phyloP scores from a whole-genome alignment of 225 moss, liverwort and hornwort species.

The Ulota crispa region DNA sequence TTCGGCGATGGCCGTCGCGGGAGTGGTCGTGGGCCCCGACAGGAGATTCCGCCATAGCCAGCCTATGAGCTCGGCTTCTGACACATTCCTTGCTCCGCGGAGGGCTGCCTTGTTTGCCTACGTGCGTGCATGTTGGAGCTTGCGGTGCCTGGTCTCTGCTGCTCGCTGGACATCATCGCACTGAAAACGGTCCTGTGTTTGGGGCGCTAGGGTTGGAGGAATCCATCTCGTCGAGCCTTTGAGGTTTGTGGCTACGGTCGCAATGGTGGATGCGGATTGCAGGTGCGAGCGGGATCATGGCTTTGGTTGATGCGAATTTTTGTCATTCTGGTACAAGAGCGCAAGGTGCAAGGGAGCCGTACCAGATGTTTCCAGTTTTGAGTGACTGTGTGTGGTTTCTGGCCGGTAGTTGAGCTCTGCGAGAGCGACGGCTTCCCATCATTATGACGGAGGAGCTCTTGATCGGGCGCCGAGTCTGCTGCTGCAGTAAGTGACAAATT shows the following conservation, averaged over 20 bases:
- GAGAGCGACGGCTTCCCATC: neutral
- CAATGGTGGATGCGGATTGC: constrained; percentile 47
- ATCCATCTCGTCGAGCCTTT: no score
- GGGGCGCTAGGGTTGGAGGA: constrained; percentile 25
- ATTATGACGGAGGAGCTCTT: constrained; percentile 16
- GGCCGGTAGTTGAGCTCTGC: constrained; percentile 6
- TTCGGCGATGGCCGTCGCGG: neutral
- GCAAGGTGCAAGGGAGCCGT: no score
- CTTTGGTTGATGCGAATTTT: constrained; percentile 33
- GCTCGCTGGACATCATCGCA: neutral
- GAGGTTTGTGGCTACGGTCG: neutral
- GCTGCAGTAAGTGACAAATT: constrained; percentile 2
- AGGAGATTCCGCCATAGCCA: constrained; percentile 25
- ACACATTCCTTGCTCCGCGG: constrained; percentile 29
- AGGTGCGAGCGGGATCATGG: constrained; percentile 41
- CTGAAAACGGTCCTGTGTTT: neutral
- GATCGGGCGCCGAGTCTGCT: constrained; percentile 26
- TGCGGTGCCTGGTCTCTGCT: neutral
- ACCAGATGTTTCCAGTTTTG: no score
- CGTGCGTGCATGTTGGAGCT: neutral
- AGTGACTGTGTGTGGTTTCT: neutral
- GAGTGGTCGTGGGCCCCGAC: neutral
- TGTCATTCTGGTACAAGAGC: no score
- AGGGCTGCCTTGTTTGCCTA: neutral
- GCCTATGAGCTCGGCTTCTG: neutral